A percentile compares a stretch with the other conserved stretches of the same genome.
phyloP scores from a whole-genome alignment of 169 alveolate species.

The Hepatocystis sp. region DNA sequence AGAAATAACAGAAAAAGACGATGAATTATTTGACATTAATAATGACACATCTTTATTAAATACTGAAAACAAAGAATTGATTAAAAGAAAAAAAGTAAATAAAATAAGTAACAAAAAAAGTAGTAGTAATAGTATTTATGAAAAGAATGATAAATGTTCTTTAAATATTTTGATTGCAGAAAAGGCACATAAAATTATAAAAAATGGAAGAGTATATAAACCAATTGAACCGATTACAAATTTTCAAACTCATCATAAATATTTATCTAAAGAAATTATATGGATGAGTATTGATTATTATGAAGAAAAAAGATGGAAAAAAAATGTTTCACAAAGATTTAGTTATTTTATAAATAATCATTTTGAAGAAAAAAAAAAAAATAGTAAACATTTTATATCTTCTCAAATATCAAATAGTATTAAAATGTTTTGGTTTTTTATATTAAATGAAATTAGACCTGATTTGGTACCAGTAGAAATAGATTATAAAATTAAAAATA shows the following conservation, averaged over 20 bases:
- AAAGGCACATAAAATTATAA: slow-evolving; percentile 70
- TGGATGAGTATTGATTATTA: slow-evolving; percentile 86
- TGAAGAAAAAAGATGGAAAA: slow-evolving; percentile 87
- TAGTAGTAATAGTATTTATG: slow-evolving; percentile 5
- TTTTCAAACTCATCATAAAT: slow-evolving; percentile 78
- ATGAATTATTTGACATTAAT: slow-evolving; percentile 14
- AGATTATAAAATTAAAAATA: slow-evolving; percentile 70
- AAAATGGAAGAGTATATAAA: slow-evolving; percentile 67
- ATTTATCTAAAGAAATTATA: slow-evolving; percentile 80
- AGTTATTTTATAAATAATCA: slow-evolving; percentile 79
- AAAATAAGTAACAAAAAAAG: slow-evolving; percentile 13
- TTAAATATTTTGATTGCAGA: slow-evolving; percentile 55
- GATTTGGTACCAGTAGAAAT: slow-evolving; percentile 73
- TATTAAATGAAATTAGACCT: slow-evolving; percentile 71
- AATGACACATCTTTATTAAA: slow-evolving; percentile 20
- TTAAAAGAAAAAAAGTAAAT: slow-evolving; percentile 34
- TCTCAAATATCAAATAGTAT: slow-evolving; percentile 75
- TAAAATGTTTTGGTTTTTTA: slow-evolving; percentile 76
- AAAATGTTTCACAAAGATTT: slow-evolving; percentile 80
- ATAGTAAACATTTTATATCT: slow-evolving; percentile 69
- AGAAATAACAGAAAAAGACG: background rate
- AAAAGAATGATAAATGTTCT: slow-evolving; percentile 65
- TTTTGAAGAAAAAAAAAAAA: slow-evolving; percentile 72
- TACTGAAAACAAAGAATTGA: slow-evolving; percentile 27
- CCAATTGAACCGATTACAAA: slow-evolving; percentile 26